Conservation (phyloP, 2,329 filamentous ascomycete species). For the Pseudomassariella vexata region DNA sequence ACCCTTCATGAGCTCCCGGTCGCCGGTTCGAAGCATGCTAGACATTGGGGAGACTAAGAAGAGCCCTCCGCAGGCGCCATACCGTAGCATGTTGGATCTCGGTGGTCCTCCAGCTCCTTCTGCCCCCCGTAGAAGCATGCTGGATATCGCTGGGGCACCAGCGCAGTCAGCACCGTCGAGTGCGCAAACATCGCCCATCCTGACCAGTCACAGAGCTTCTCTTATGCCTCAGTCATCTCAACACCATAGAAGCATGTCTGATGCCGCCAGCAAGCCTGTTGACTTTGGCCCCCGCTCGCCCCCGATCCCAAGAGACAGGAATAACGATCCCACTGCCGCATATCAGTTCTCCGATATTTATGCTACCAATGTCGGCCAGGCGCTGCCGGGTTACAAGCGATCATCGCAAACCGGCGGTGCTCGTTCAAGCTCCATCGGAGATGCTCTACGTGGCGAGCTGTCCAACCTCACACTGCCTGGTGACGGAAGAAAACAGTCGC, state of each 20-base stretch:
- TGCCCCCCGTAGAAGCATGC: conserved; percentile 44
- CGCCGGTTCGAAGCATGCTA: conserved; percentile 65
- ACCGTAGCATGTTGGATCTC: conserved; percentile 63
- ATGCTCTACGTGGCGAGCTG: conserved; percentile 49
- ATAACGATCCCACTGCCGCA: conserved; percentile 39
- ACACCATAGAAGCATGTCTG: conserved; percentile 50
- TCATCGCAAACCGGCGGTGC: conserved; percentile 17
- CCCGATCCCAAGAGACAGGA: conserved; percentile 12
- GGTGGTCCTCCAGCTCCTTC: conserved; percentile 32
- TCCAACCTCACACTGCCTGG: conserved; percentile 43
- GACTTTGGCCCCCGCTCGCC: conserved; percentile 39
- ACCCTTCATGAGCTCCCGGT: conserved; percentile 51
- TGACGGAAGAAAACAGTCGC: conserved; percentile 34
- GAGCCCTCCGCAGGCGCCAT: conserved; percentile 42
- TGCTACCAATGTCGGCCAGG: conserved; percentile 43
- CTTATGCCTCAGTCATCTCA: conserved; percentile 19
- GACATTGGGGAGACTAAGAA: conserved; percentile 40
- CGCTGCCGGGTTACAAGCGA: conserved; percentile 37
- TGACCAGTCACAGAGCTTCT: conserved; percentile 28
- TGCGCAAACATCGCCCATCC: conserved; percentile 40
- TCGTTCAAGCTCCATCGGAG: conserved; percentile 39
- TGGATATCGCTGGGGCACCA: conserved; percentile 38
- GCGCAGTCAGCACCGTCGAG: conserved; percentile 24
- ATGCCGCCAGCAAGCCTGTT: conserved; percentile 40
- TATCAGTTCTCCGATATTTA: conserved; percentile 60